phyloP scores from a whole-genome alignment of 192 early-diverging fungal species.

The Phycomyces blakesleeanus region DNA sequence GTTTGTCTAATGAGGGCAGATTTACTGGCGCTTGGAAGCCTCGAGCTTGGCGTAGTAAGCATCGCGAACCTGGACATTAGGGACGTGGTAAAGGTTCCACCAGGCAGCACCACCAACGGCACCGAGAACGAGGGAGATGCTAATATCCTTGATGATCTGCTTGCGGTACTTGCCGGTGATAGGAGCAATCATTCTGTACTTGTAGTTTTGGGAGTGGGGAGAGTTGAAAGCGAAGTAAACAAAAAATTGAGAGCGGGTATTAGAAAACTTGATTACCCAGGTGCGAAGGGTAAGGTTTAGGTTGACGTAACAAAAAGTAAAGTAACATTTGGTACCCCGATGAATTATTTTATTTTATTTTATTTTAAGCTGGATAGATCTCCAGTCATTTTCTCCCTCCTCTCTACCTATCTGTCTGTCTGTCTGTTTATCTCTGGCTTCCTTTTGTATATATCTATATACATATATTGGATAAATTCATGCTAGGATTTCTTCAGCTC shows the following conservation, averaged over 20 bases:
- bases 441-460: no score
- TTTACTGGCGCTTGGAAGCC: slow-evolving; percentile 21
- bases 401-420: no score
- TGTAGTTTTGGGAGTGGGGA: background rate
- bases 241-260: background rate
- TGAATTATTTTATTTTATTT: no score
- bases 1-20: no score
- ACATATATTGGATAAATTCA: no score
- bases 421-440: no score
- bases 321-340: no score
- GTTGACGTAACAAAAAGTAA: no score
- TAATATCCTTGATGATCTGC: slow-evolving; percentile 38
- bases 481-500: no score
- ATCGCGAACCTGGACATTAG: slow-evolving; percentile 31
- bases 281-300: no score
- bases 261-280: background rate
- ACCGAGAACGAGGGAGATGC: slow-evolving; percentile 35
- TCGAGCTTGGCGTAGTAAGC: slow-evolving; percentile 44
- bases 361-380: no score
- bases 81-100: slow-evolving; percentile 42
- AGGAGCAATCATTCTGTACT: slow-evolving; percentile 39
- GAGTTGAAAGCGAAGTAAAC: slow-evolving; percentile 1
- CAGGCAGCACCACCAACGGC: slow-evolving; percentile 39
- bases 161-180: slow-evolving; percentile 46
- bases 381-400: no score